Evolutionary conservation across 805 yeast species (phyloP).

Genomic region (Jamesozyma spencerorum): DNA sequence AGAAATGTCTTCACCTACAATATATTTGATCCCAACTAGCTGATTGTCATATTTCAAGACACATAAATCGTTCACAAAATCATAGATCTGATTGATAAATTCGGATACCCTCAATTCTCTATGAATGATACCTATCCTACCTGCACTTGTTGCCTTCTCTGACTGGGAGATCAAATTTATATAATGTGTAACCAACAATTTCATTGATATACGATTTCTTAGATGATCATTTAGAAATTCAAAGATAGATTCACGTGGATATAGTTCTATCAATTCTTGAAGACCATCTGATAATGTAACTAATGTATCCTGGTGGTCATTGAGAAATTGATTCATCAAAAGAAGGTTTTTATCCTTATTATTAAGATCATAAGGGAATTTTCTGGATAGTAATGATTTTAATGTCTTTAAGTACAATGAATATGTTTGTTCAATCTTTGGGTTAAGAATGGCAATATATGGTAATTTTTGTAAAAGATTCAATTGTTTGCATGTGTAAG

Average conservation of each 20-base stretch:
- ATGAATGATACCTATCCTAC: conserved; percentile 54
- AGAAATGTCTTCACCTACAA: conserved; percentile 44
- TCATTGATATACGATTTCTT: conserved; percentile 76
- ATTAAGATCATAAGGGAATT: conserved; percentile 38
- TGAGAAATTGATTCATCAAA: conserved; percentile 51
- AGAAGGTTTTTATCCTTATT: conserved; percentile 47
- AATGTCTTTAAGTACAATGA: conserved; percentile 64
- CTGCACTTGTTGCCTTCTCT: conserved; percentile 14
- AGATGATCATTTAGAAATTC: conserved; percentile 66
- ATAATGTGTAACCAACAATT: conserved; percentile 81
- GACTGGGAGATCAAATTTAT: conserved; percentile 42
- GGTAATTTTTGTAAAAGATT: conserved; percentile 67
- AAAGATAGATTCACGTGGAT: conserved; percentile 42
- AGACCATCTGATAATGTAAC: conserved; percentile 78
- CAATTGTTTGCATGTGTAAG: conserved; percentile 62
- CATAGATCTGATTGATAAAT: conserved; percentile 54
- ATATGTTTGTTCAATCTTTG: conserved; percentile 73
- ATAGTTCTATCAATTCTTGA: conserved; percentile 39
- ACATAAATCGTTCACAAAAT: conserved; percentile 75
- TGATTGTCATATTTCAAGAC: conserved; percentile 73
- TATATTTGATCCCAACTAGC: conserved; percentile 33
- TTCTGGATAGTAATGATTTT: conserved; percentile 37
- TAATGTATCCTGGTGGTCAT: conserved; percentile 75
- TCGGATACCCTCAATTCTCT: conserved; percentile 54
- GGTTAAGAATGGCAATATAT: conserved; percentile 77